Evolutionary conservation across 1,284 basidiomycete species (phyloP).

Genomic region (Cryptococcus jaspeensis): DNA sequence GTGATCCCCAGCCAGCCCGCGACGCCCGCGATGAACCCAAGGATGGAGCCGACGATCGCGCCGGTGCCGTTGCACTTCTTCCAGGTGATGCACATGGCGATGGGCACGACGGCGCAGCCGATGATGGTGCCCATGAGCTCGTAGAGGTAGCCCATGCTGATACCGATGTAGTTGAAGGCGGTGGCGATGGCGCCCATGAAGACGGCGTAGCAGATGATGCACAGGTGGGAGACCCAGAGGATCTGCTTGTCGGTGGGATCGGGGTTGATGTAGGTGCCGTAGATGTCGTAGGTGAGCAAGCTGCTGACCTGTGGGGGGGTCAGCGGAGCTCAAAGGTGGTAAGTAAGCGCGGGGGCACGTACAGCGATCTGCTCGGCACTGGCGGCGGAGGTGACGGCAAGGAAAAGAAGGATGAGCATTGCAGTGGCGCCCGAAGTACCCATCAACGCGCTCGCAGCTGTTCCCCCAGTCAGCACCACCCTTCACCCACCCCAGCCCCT

Average conservation of each 20-base stretch:
- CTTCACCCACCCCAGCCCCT: background rate
- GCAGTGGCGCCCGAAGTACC: constrained; percentile 68
- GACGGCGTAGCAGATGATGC: constrained; percentile 69
- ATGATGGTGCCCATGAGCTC: constrained; percentile 57
- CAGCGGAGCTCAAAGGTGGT: too few species aligned
- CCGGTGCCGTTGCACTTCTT: constrained; percentile 78
- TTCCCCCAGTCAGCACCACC: background rate
- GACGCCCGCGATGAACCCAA: constrained; percentile 70
- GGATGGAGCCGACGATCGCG: constrained; percentile 67
- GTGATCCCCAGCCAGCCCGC: constrained; percentile 83
- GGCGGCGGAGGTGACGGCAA: constrained; percentile 75
- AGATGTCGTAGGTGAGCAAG: constrained; percentile 76
- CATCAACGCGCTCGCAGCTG: constrained; percentile 74
- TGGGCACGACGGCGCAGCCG: constrained; percentile 80
- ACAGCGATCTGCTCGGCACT: constrained; percentile 83
- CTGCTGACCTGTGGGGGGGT: constrained; percentile 56
- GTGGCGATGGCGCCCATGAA: constrained; percentile 78
- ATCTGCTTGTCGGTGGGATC: constrained; percentile 62
- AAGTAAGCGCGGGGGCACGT: too few species aligned
- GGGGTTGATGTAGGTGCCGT: constrained; percentile 60
- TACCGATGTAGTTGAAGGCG: constrained; percentile 84
- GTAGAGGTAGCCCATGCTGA: constrained; percentile 61
- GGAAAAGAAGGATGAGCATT: constrained; percentile 50
- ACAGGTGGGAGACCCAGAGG: constrained; percentile 54
- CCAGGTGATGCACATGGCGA: constrained; percentile 79